Percentiles rank a stretch among this genome's conserved stretches.
These are phyloP conservation scores for Gyrodon lividus DNA, from an alignment of 768 basidiomycete species.

Conservation along the genomic window DNA sequence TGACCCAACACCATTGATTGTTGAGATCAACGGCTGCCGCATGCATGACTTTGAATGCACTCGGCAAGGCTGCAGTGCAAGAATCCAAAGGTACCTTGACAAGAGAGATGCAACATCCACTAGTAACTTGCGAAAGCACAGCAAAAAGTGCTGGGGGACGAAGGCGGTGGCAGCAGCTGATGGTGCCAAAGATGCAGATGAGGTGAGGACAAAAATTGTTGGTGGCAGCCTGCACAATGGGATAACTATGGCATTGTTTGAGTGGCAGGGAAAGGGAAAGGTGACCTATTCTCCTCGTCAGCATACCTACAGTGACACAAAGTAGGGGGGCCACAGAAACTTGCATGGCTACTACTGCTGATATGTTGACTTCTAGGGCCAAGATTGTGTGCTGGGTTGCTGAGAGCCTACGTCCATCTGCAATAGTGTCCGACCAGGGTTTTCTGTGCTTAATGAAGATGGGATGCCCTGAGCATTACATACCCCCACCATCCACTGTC, in stretches of 20 bases:
- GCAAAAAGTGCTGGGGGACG: constrained; percentile 32
- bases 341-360: no score
- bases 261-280: constrained; percentile 28
- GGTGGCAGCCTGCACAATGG: not conserved
- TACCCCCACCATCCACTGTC: constrained; percentile 35
- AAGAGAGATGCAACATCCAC: constrained; percentile 26
- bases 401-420: constrained; percentile 33
- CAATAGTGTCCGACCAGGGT: constrained; percentile 34
- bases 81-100: constrained; percentile 21
- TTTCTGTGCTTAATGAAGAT: constrained; percentile 24
- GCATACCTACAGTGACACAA: constrained; percentile 19
- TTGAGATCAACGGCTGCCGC: constrained; percentile 12
- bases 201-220: not conserved
- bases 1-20: constrained; percentile 15
- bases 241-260: constrained; percentile 28
- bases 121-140: constrained; percentile 31
- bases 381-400: constrained; percentile 37
- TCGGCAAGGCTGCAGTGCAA: constrained; percentile 15
- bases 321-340: constrained; percentile 7
- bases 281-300: constrained; percentile 31
- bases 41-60: constrained; percentile 27
- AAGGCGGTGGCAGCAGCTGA: not conserved
- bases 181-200: not conserved
- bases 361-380: constrained; percentile 14
- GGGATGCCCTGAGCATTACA: constrained; percentile 20